Percentiles rank a stretch among this genome's conserved stretches.
These are phyloP conservation scores for Elongisporangium prolatum DNA, from an alignment of 352 stramenopile genomes.

Conservation along the genomic window DNA sequence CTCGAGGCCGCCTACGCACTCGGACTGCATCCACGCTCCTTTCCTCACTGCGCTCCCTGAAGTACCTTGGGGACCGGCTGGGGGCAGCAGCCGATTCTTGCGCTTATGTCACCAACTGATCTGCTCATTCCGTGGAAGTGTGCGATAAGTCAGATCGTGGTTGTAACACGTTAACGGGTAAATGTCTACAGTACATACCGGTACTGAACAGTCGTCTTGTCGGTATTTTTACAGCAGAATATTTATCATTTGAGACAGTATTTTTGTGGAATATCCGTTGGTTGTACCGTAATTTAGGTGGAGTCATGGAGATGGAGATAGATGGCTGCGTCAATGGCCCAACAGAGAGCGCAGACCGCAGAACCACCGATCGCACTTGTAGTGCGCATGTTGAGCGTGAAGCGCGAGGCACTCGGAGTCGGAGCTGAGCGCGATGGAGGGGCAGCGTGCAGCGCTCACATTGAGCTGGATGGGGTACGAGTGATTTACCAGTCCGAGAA, in stretches of 20 bases:
- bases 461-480: background rate
- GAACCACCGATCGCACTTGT: conserved; percentile 78
- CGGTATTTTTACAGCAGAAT: background rate
- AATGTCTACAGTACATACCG: background rate
- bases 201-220: too few relatives aligned
- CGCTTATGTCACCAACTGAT: background rate
- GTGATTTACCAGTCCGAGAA: background rate
- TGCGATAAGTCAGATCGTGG: background rate
- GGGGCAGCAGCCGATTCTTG: background rate
- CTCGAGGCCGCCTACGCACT: conserved; percentile 68
- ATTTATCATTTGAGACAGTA: background rate
- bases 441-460: conserved; percentile 27
- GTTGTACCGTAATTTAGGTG: background rate
- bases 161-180: background rate
- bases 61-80: background rate
- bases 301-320: background rate
- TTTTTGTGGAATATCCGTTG: background rate
- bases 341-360: conserved; percentile 53
- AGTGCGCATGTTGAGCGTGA: conserved; percentile 44
- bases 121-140: background rate
- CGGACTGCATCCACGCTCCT: conserved; percentile 48
- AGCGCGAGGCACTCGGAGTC: conserved; percentile 34
- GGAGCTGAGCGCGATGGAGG: conserved; percentile 43
- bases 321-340: background rate
- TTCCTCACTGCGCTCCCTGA: background rate